phyloP scores from a whole-genome alignment of 805 yeast species.

The Lachancea waltii region DNA sequence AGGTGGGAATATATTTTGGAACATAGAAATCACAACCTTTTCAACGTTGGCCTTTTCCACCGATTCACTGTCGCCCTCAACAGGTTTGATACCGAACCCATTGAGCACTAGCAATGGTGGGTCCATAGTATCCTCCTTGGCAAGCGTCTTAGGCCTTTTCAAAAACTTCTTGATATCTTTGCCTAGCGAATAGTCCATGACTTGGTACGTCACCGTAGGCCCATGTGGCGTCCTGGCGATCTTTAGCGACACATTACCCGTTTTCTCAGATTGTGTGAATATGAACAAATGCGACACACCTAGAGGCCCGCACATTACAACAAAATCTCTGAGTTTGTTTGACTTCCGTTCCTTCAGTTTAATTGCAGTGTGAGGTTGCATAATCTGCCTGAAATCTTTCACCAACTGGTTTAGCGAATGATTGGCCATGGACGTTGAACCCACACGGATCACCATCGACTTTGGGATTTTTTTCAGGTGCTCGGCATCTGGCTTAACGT shows the following conservation, averaged over 20 bases:
- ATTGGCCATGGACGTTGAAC: constrained; percentile 47
- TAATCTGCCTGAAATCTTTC: constrained; percentile 75
- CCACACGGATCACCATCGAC: constrained; percentile 90
- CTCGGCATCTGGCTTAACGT: constrained; percentile 56
- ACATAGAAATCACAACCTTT: constrained; percentile 76
- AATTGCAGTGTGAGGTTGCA: constrained; percentile 97
- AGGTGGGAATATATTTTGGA: constrained; percentile 95
- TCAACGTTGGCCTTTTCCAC: constrained; percentile 49
- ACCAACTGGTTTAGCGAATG: constrained; percentile 81
- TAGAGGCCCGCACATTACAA: constrained; percentile 98
- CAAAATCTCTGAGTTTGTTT: constrained; percentile 82
- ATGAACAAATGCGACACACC: constrained; percentile 86
- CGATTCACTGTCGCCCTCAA: constrained; percentile 11
- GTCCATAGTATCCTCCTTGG: constrained; percentile 57
- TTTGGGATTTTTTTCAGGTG: constrained; percentile 71
- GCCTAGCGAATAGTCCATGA: constrained; percentile 68
- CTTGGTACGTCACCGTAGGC: constrained; percentile 82
- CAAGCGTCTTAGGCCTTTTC: constrained; percentile 71
- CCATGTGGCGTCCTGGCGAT: constrained; percentile 88
- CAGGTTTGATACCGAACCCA: constrained; percentile 51
- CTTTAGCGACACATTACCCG: constrained; percentile 78
- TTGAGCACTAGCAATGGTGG: constrained; percentile 93
- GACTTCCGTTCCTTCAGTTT: constrained; percentile 78
- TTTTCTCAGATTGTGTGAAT: constrained; percentile 70
- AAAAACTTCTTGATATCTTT: constrained; percentile 70